Evolutionary conservation across 768 basidiomycete species (phyloP), one percentile per base, ranked within the genome.

Genomic region (Mycena polygramma): DNA sequence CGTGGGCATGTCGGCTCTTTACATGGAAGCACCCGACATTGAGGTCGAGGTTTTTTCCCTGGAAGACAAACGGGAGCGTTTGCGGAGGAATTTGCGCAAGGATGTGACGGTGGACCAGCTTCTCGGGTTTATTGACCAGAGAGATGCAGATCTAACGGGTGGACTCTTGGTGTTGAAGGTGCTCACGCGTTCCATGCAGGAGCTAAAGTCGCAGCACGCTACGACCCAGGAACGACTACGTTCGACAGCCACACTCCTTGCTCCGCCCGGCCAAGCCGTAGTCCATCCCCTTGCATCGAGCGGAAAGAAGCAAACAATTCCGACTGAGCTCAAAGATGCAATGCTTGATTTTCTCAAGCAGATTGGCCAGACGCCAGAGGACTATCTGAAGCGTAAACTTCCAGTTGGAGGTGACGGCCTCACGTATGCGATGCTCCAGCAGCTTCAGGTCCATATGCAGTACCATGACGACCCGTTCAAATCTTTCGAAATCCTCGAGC

Each of bases 371-470:
- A 39, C 39, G 13, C 39, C 39, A 39, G 39, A 39, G 39, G 7
- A 7, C 7, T 39, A 7, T 39, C 13, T 39, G 39, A 39, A 39
- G 13, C 66, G 73, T 13, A 59, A 81, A 17, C 68, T 81, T 35
- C 71, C 77, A 11, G 71, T 79, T 26, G 79, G 79, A 13, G 82
- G 82, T 9, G 81, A 84, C 74, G 82, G 83, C 1, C 72, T 83
- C 17, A 79, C 82, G 2, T 84, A 39, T 39, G 39, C 39, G 39
- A 39, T 39, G 39, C 39, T 64, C 9, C 54, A 46, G n/a, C 63
- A 65, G 26, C 19, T 70, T 24, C 67, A 73, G 57, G 30, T 53
- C 26, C 65, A 68, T 41, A 60, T 74, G 7, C 73, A 80, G 43
- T 74, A 69, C 49, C 67, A 69, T 22, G 36, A 66, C 4, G 63